Evolutionary conservation across 768 basidiomycete genomes (phyloP), one percentile per base, ranked within the genome.

Genomic region (Podaxis rugospora): DNA sequence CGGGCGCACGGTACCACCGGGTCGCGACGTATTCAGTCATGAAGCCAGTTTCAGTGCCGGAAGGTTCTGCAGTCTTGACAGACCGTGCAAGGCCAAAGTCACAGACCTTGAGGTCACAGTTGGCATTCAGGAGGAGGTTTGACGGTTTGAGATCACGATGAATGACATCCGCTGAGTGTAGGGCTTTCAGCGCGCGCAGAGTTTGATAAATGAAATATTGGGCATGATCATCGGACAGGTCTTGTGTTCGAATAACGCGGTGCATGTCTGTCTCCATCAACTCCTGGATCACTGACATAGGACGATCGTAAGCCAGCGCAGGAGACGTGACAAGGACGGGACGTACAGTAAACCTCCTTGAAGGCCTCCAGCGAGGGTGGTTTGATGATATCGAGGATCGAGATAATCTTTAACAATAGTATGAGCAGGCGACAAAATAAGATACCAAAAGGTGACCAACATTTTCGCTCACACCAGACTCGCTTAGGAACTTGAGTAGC

Each of bases 141-240:
- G 93, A 95, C 0, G 96, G 96, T 69, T 98, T 99, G 51, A 99
- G 83, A 72, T 99, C 96, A 55, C 96, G 87, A 67, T 95, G 93
- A 32, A 99, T 85, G 56, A 98, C 94, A 68, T 98, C 92, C 21
- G 95, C 95, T 0, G 92, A 92, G 70, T 98, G 95, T 1, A 98
- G 82, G 0, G 95, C 95, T 72, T 99, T 99, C 64, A 99, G 76
- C 0, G 94, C 96, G 46, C 96, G 85, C 1, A 97, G 83, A 0
- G 94, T 94, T 87, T 98, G 96, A 72, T 99, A 99, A 65, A 96
- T 88, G 70, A 99, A 98, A 73, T 99, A 99, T 74, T 98, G 94
- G 66, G 87, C 89, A 70, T 98, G 95, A 70, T 98, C 95, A 70
- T 98, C 96, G 61, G 89, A 90, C 44, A 99, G 80, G 62, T 91